Base-by-base conservation (phyloP, 495 filamentous ascomycete genomes). In the Trichoderma virens region DNA sequence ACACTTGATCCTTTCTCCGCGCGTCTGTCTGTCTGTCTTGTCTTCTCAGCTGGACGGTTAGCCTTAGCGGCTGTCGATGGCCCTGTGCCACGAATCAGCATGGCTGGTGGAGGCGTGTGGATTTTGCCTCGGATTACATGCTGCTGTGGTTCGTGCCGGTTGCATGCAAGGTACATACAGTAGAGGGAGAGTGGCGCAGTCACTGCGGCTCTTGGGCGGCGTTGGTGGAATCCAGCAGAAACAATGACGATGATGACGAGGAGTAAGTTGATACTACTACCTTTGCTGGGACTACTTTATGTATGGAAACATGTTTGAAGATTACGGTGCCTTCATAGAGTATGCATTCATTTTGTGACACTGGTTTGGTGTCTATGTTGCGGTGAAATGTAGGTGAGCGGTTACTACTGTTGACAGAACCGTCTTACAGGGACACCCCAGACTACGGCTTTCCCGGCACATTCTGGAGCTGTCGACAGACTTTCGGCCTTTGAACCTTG, bases 151-250 rank as follows among this genome's bases (percentile, higher is more conserved):
- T n/a, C n/a, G n/a, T n/a, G n/a, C n/a, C n/a, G n/a, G n/a, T n/a
- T n/a, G n/a, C n/a, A n/a, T 34, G 59, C 31, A 39, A 39, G 59
- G 59, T 61, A 39, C 59, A 9, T n/a, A n/a, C n/a, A n/a, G n/a
- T 14, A 23, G 4, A 28, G 30, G 16, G 30, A 61, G 31, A 5
- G 59, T 35, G 59, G 59, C 59, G 59, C 59, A 61, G 59, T 61
- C 31, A 61, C 59, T 61, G 59, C 59, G 59, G 59, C n/a, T 28
- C 51, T 14, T 2, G 23, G 11, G 51, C 16, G 51, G 25, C 25
- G 43, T 47, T 47, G 20, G 20, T 47, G 43, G 43, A 23, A 47
- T 47, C 20, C 23, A 23, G 20, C 6, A 20, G 41, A 2, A n/a
- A 23, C 20, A n/a, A 20, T 23, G 43, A 23, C 43, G 20, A 9